Conservation (phyloP, 75 land plant species). For the Pinus albicaulis region DNA sequence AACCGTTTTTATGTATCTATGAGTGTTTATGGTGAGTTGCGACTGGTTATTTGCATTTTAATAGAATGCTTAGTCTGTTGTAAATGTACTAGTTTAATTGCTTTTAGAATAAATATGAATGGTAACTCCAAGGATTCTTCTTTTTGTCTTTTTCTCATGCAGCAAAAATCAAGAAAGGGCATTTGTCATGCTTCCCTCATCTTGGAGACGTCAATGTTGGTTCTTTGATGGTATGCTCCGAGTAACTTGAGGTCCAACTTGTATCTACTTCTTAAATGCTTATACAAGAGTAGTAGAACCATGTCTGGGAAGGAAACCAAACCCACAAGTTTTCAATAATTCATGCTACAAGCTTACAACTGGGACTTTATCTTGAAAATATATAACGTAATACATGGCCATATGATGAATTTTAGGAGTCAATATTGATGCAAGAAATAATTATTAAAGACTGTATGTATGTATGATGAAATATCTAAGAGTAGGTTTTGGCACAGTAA, state of each 20-base stretch:
- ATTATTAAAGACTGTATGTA: too few relatives aligned
- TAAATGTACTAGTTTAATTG: neutral
- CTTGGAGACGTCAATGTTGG: neutral
- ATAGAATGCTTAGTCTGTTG: neutral
- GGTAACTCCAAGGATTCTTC: neutral
- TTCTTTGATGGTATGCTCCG: slow-evolving; percentile 4
- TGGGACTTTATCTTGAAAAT: neutral
- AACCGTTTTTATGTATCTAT: neutral
- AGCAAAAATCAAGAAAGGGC: slow-evolving; percentile 7
- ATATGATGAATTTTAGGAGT: too few relatives aligned
- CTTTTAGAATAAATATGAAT: neutral
- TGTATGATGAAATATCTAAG: too few relatives aligned
- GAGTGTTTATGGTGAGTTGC: neutral
- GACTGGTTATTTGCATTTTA: neutral
- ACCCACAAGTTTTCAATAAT: neutral
- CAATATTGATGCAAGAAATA: too few relatives aligned
- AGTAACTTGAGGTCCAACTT: neutral
- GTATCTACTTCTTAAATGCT: too few relatives aligned
- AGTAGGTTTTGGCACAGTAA: too few relatives aligned
- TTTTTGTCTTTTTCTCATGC: neutral
- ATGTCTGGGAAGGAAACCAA: too few relatives aligned
- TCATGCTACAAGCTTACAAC: neutral
- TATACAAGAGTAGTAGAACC: neutral
- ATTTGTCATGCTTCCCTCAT: slow-evolving; percentile 9
- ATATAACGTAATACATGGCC: too few relatives aligned